Conservation (phyloP, 306 rosid genomes). For the Parietaria judaica region DNA sequence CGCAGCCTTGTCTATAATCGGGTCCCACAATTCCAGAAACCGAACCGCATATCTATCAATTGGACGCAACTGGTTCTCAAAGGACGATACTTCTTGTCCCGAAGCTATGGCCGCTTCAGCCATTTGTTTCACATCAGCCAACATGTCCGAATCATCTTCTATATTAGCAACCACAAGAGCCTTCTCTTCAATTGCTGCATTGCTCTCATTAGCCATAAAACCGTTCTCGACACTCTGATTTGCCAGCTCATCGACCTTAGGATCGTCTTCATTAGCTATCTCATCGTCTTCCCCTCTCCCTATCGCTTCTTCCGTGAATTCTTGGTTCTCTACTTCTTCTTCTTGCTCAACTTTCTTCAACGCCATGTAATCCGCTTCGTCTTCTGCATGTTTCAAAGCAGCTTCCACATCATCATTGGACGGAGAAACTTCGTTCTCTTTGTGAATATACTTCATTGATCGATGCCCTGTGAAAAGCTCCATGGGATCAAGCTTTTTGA, state of each 20-base stretch:
- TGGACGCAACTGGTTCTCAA: constrained; percentile 81
- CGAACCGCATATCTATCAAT: constrained; percentile 94
- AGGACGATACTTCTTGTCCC: constrained; percentile 79
- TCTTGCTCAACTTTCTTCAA: constrained; percentile 88
- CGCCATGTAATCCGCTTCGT: constrained; percentile 98
- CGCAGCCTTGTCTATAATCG: constrained; percentile 76
- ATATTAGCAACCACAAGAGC: constrained; percentile 34
- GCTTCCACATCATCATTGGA: constrained; percentile 88
- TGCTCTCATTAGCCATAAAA: constrained; percentile 31
- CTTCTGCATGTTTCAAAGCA: constrained; percentile 86
- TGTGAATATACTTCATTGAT: constrained; percentile 61
- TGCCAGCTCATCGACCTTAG: constrained; percentile 60
- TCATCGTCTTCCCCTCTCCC: constrained; percentile 97
- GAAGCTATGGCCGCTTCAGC: constrained; percentile 94
- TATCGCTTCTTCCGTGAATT: constrained; percentile 87
- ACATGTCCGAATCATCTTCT: constrained; percentile 88
- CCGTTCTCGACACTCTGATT: constrained; percentile 58
- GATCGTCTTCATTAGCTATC: constrained; percentile 68
- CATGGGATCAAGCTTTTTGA: constrained; percentile 94
- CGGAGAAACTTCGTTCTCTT: constrained; percentile 50
- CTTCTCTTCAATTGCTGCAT: constrained; percentile 51
- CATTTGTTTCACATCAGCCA: constrained; percentile 92
- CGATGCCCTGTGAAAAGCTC: constrained; percentile 87
- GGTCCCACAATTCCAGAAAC: constrained; percentile 94
- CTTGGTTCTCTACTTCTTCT: constrained; percentile 97